These are phyloP conservation scores for Mycena metata DNA, from an alignment of 768 basidiomycete species.

Conservation along the genomic window DNA sequence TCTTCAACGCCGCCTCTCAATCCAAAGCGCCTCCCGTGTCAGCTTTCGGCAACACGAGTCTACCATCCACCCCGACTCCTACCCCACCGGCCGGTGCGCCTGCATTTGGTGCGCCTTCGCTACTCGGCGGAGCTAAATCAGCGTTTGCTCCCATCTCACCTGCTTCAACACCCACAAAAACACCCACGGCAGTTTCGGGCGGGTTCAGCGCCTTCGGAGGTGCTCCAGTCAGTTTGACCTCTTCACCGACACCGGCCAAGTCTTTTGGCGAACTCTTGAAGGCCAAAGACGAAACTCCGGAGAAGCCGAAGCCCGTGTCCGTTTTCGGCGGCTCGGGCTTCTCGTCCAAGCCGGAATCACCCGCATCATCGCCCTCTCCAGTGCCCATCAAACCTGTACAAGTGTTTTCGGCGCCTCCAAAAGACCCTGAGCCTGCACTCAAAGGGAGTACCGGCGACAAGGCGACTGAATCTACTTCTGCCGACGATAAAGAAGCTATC, in stretches of 20 bases:
- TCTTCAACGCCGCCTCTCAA: slow-evolving; percentile 57
- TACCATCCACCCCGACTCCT: slow-evolving; percentile 38
- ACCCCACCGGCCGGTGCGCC: slow-evolving; percentile 44
- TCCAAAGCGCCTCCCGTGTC: slow-evolving; percentile 51
- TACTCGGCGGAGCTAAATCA: slow-evolving; percentile 50
- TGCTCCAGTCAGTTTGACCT: slow-evolving; percentile 55
- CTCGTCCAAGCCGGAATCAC: not conserved
- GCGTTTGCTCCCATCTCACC: slow-evolving; percentile 46
- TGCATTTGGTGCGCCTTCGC: slow-evolving; percentile 56
- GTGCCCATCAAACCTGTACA: slow-evolving; percentile 30
- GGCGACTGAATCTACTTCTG: slow-evolving; percentile 19
- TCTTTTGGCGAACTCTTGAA: slow-evolving; percentile 77
- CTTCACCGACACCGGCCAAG: slow-evolving; percentile 57
- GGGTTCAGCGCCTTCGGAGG: slow-evolving; percentile 70
- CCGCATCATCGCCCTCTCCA: slow-evolving; percentile 9
- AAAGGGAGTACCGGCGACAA: slow-evolving; percentile 29
- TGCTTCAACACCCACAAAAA: slow-evolving; percentile 40
- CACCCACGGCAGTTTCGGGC: slow-evolving; percentile 48
- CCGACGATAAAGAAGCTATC: slow-evolving; percentile 33
- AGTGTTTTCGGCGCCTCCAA: slow-evolving; percentile 39
- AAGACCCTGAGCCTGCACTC: slow-evolving; percentile 24
- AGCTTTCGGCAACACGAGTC: slow-evolving; percentile 47
- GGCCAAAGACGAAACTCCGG: slow-evolving; percentile 46
- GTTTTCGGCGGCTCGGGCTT: slow-evolving; percentile 10
- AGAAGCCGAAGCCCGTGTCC: slow-evolving; percentile 41